A percentile compares a stretch with the other conserved stretches of the same genome.
These are phyloP conservation scores for Catunica adiposa DNA, from an alignment of 2,329 filamentous ascomycete genomes.

Conservation along the genomic window DNA sequence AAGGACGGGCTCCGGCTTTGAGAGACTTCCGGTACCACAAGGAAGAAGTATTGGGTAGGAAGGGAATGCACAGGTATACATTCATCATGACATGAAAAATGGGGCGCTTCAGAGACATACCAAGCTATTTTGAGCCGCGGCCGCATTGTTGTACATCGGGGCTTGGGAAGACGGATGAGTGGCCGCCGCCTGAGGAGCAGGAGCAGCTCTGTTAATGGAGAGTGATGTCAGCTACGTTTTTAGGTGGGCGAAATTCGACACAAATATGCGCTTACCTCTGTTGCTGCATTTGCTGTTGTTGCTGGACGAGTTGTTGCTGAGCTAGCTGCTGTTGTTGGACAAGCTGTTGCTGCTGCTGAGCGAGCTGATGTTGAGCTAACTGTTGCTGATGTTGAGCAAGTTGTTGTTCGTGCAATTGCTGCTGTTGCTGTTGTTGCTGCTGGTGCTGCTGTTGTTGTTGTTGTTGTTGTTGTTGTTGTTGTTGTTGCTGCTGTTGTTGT, in stretches of 20 bases:
- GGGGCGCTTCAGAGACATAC: background rate
- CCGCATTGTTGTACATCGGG: background rate
- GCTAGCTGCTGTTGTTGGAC: background rate
- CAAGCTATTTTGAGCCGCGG: background rate
- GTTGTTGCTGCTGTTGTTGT: background rate
- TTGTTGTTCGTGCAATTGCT: background rate
- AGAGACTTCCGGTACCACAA: too few relatives aligned
- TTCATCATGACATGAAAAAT: background rate
- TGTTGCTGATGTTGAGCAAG: background rate
- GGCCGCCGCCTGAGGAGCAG: constrained; percentile 1
- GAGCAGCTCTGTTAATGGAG: background rate
- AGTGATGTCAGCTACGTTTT: too few relatives aligned
- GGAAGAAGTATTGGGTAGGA: background rate
- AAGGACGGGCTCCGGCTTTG: background rate
- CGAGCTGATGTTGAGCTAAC: background rate
- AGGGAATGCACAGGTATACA: background rate
- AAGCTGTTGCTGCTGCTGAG: background rate
- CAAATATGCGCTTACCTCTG: background rate
- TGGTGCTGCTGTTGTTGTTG: background rate
- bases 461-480: background rate
- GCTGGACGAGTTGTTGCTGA: background rate
- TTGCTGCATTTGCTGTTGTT: background rate
- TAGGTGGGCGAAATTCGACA: too few relatives aligned
- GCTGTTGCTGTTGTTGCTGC: background rate
- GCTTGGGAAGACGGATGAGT: constrained; percentile 1